A percentile compares a stretch with the other conserved stretches of the same genome.
These are phyloP conservation scores for Nothophaeocryptopus gaeumannii DNA, from an alignment of 2,329 filamentous ascomycete species.

Conservation along the genomic window DNA sequence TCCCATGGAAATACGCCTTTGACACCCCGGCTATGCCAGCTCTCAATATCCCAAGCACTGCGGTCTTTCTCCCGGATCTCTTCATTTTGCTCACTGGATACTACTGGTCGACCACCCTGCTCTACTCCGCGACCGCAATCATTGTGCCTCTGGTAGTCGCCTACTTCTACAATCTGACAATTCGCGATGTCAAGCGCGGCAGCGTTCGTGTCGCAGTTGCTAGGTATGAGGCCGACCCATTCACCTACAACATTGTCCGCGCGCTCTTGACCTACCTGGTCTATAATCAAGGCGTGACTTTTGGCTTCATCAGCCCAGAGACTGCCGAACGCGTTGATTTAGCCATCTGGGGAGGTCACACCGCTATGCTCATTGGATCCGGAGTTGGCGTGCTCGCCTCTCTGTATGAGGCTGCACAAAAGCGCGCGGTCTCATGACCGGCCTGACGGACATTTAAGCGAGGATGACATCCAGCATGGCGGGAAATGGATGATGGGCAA, in stretches of 20 bases:
- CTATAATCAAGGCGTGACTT: conserved; percentile 66
- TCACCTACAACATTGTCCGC: conserved; percentile 88
- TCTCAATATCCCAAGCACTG: conserved; percentile 40
- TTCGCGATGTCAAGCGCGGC: conserved; percentile 50
- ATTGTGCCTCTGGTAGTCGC: conserved; percentile 68
- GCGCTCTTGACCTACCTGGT: conserved; percentile 77
- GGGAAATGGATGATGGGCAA: too few species aligned
- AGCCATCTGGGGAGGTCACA: conserved; percentile 69
- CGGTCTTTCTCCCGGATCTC: conserved; percentile 73
- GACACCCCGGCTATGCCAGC: conserved; percentile 60
- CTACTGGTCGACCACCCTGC: conserved; percentile 73
- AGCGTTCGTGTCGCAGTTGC: conserved; percentile 33
- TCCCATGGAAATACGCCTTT: conserved; percentile 70
- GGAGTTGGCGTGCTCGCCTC: conserved; percentile 66
- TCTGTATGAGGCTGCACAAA: conserved; percentile 74
- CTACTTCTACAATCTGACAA: conserved; percentile 87
- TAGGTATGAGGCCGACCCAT: conserved; percentile 71
- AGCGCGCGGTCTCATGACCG: conserved; percentile 29
- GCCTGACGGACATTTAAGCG: too few species aligned
- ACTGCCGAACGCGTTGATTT: conserved; percentile 63
- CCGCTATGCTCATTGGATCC: conserved; percentile 65
- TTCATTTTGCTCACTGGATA: conserved; percentile 70
- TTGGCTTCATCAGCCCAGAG: conserved; percentile 59
- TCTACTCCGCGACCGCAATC: conserved; percentile 70
- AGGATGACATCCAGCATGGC: too few species aligned